Percentiles rank a stretch among this genome's conserved stretches.
These are phyloP conservation scores for Picea engelmannii DNA, from an alignment of 83 land plant genomes.

Conservation along the genomic window DNA sequence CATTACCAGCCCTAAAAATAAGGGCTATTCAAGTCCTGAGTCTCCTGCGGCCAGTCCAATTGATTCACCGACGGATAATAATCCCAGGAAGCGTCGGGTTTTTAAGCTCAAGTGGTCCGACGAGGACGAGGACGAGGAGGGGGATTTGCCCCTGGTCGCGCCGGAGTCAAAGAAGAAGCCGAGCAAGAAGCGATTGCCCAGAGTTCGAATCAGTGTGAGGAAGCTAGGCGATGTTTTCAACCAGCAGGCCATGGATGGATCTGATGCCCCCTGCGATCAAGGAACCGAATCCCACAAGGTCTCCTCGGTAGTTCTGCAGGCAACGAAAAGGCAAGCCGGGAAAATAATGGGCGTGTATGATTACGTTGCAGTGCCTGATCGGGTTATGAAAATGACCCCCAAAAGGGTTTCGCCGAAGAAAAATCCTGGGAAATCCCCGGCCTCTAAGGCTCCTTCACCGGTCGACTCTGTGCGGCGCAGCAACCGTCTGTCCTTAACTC, in stretches of 20 bases:
- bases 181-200: not conserved
- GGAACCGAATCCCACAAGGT: too few relatives aligned
- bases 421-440: too few relatives aligned
- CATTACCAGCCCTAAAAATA: too few relatives aligned
- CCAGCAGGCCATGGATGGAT: not conserved
- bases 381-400: not conserved
- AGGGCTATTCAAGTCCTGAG: too few relatives aligned
- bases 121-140: not conserved
- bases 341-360: not conserved
- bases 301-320: not conserved
- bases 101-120: not conserved
- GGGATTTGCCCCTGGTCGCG: not conserved
- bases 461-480: too few relatives aligned
- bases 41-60: too few relatives aligned
- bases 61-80: too few relatives aligned
- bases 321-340: not conserved
- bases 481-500: too few relatives aligned
- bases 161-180: too few relatives aligned
- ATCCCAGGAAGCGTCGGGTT: not conserved
- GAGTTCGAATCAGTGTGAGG: not conserved
- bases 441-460: too few relatives aligned
- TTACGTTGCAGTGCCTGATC: not conserved
- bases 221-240: not conserved
- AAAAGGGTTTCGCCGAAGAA: not conserved
- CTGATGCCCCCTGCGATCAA: not conserved